Conservation (phyloP, 495 filamentous ascomycete species). For the Podospora pseudoanserina region DNA sequence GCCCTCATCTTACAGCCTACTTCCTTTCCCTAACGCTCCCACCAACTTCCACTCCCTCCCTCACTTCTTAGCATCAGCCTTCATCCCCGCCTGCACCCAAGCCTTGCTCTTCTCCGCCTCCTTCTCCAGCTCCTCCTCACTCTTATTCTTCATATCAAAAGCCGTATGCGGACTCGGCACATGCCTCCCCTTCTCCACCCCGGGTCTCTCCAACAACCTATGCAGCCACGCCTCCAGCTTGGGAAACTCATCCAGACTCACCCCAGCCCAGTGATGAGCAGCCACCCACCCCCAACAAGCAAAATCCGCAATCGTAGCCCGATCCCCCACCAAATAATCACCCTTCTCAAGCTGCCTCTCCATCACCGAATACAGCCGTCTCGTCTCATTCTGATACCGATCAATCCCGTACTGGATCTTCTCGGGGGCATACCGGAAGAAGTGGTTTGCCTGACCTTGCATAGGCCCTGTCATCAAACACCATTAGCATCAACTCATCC, state of each 20-base stretch:
- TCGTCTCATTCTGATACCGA: constrained; percentile 77
- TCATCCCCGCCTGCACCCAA: constrained; percentile 66
- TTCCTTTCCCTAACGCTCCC: too few species aligned
- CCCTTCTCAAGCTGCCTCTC: constrained; percentile 67
- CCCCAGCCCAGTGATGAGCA: constrained; percentile 58
- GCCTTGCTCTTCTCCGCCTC: constrained; percentile 41
- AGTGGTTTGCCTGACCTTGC: constrained; percentile 92
- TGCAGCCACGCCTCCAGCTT: constrained; percentile 63
- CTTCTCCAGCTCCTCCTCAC: constrained; percentile 50
- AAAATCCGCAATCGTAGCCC: constrained; percentile 80
- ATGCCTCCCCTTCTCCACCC: constrained; percentile 71
- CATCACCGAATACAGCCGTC: constrained; percentile 75
- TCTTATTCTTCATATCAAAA: constrained; percentile 43
- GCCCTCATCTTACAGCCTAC: background rate
- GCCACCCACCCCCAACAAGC: constrained; percentile 75
- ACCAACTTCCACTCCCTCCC: background rate
- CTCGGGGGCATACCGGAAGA: constrained; percentile 78
- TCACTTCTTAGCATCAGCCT: constrained; percentile 62
- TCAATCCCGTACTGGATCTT: constrained; percentile 81
- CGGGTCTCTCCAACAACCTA: constrained; percentile 60
- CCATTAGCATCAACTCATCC: too few species aligned
- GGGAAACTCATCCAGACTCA: constrained; percentile 77
- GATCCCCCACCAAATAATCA: constrained; percentile 74
- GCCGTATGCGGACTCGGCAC: constrained; percentile 68
- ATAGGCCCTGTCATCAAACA: constrained; percentile 51